phyloP scores from a whole-genome alignment of 1,284 basidiomycete genomes.

The Puccinia brachypodii region DNA sequence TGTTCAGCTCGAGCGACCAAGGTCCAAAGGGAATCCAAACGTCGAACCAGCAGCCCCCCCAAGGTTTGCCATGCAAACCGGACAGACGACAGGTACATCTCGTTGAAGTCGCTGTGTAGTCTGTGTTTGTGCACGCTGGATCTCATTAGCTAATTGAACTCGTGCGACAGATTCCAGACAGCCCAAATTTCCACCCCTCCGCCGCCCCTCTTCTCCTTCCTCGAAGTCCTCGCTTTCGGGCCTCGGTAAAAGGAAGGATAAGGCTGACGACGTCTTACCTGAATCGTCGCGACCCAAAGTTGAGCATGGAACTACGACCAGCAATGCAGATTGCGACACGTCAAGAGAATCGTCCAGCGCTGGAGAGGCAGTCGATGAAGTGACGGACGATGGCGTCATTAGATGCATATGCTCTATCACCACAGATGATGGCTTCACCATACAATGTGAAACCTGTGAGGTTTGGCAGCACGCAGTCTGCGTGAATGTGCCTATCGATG shows the following conservation, averaged over 20 bases:
- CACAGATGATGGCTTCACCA: conserved; percentile 85
- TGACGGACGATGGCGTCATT: conserved; percentile 49
- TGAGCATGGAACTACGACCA: neutral
- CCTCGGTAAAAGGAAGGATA: neutral
- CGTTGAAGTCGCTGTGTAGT: neutral
- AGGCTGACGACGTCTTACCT: neutral
- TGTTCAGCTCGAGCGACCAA: neutral
- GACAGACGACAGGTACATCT: neutral
- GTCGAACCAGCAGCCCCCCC: neutral
- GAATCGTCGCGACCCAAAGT: neutral
- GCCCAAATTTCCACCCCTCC: neutral
- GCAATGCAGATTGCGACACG: conserved; percentile 10
- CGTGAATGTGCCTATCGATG: conserved; percentile 67
- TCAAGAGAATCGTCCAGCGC: conserved; percentile 10
- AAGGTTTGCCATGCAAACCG: neutral
- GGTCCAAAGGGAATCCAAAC: neutral
- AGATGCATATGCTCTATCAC: conserved; percentile 70
- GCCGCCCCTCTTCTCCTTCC: neutral
- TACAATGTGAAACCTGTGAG: conserved; percentile 83
- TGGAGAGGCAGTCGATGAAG: conserved; percentile 17
- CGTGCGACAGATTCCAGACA: neutral
- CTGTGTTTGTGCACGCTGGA: neutral
- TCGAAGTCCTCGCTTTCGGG: neutral
- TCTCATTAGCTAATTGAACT: neutral
- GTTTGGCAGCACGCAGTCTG: conserved; percentile 90